Percentiles rank a stretch among this genome's conserved stretches.
Conservation (phyloP, 2,329 filamentous ascomycete genomes). For the Lasiodiplodia sp. region DNA sequence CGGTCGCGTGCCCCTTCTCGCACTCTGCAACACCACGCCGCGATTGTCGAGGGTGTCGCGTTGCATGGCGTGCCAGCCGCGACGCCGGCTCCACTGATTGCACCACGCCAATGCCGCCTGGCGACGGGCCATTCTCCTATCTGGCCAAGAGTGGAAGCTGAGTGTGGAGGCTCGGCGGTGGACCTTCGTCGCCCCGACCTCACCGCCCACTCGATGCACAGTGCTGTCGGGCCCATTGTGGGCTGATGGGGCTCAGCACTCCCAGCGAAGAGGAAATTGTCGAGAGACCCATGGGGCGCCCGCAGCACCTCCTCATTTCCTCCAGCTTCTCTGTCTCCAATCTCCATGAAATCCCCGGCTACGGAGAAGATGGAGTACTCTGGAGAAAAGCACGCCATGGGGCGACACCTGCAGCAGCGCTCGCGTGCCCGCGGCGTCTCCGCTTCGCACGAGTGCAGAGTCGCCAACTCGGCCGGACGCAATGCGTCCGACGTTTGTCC, state of each 20-base stretch:
- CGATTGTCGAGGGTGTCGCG: slow-evolving; percentile 1
- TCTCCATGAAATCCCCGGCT: slow-evolving; percentile 25
- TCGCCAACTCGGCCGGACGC: not conserved
- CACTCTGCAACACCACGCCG: slow-evolving; percentile 1
- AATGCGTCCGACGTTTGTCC: slow-evolving; percentile 1
- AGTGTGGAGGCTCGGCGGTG: slow-evolving; percentile 19
- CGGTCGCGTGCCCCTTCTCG: not conserved
- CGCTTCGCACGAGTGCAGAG: not conserved
- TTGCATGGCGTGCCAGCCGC: slow-evolving; percentile 4
- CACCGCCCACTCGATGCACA: slow-evolving; percentile 11
- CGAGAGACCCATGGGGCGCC: slow-evolving; percentile 26
- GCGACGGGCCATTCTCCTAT: slow-evolving; percentile 21
- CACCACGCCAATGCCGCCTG: slow-evolving; percentile 6
- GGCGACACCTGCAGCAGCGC: not conserved
- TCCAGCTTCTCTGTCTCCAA: slow-evolving; percentile 27
- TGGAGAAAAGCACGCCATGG: slow-evolving; percentile 11
- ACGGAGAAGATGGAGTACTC: slow-evolving; percentile 16
- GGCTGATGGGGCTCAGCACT: slow-evolving; percentile 25
- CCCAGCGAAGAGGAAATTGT: slow-evolving; percentile 11
- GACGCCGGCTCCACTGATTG: slow-evolving; percentile 20
- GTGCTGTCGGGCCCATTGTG: slow-evolving; percentile 29
- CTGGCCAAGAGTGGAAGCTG: slow-evolving; percentile 11
- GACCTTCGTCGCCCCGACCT: not conserved
- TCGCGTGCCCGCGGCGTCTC: not conserved
- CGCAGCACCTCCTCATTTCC: slow-evolving; percentile 29